phyloP scores from a whole-genome alignment of 2,329 filamentous ascomycete genomes.

The Sporothrix inflata region DNA sequence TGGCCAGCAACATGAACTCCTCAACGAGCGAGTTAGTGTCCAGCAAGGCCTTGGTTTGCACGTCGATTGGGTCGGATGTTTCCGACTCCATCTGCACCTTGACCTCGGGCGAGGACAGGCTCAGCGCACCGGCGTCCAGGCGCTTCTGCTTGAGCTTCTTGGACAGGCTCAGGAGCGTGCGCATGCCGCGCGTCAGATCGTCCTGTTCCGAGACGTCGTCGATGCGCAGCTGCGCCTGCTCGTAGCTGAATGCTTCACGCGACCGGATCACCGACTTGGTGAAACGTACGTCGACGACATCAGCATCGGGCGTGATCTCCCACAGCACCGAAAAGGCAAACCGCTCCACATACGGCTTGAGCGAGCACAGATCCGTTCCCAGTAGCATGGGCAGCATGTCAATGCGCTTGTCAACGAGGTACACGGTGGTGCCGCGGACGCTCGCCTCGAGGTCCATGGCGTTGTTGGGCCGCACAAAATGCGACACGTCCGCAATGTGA shows the following conservation, averaged over 20 bases:
- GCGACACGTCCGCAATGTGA: conserved; percentile 98
- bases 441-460: conserved; percentile 97
- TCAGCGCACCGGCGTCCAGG: conserved; percentile 92
- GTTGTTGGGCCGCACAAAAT: conserved; percentile 96
- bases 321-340: conserved; percentile 84
- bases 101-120: conserved; percentile 96
- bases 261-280: conserved; percentile 98
- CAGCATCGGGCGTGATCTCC: conserved; percentile 79
- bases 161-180: conserved; percentile 81
- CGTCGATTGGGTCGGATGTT: conserved; percentile 92
- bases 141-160: conserved; percentile 94
- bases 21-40: conserved; percentile 98
- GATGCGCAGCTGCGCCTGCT: conserved; percentile 91
- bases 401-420: conserved; percentile 97
- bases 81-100: conserved; percentile 94
- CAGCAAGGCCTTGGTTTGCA: conserved; percentile 91
- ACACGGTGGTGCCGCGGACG: conserved; percentile 92
- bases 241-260: conserved; percentile 95
- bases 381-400: conserved; percentile 98
- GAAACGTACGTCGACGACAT: conserved; percentile 83
- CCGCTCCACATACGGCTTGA: conserved; percentile 97
- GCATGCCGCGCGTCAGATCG: conserved; percentile 87
- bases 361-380: conserved; percentile 91
- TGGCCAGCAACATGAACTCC: conserved; percentile 99
- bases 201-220: conserved; percentile 87